Percentiles rank a stretch among this genome's conserved stretches.
These are phyloP conservation scores for Mycosphaerella sp. DNA, from an alignment of 2,329 filamentous ascomycete genomes.

Conservation along the genomic window DNA sequence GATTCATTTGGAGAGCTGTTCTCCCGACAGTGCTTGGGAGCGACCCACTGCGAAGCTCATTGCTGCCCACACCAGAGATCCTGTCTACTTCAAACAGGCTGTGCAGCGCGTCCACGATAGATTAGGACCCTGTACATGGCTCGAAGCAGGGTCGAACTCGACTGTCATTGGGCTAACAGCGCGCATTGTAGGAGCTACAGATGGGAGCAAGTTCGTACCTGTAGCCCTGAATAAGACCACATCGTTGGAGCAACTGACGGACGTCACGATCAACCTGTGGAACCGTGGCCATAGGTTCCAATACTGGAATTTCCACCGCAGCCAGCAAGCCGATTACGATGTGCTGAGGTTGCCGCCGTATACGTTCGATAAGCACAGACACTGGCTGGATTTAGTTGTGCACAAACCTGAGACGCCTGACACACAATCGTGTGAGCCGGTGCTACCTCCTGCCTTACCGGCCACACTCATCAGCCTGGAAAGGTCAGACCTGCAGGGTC, in stretches of 20 bases:
- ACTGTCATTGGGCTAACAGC: conserved; percentile 11
- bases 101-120: conserved; percentile 5
- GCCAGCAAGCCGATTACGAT: not conserved
- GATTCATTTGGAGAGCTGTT: conserved; percentile 9
- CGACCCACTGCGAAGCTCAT: not conserved
- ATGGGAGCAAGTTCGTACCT: conserved; percentile 1
- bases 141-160: conserved; percentile 17
- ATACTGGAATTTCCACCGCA: conserved; percentile 4
- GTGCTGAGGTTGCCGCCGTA: conserved; percentile 8
- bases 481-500: conserved; percentile 2
- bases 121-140: conserved; percentile 2
- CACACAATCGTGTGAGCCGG: not conserved
- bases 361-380: conserved; percentile 5
- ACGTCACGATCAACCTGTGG: conserved; percentile 3
- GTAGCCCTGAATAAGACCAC: not conserved
- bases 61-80: conserved; percentile 8
- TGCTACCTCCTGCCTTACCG: not conserved
- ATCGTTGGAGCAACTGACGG: not conserved
- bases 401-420: not conserved
- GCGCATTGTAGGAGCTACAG: not conserved
- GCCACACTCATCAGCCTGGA: conserved; percentile 1
- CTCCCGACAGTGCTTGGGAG: not conserved
- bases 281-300: conserved; percentile 1
- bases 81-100: conserved; percentile 12
- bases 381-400: conserved; percentile 8